Percentiles rank a stretch among this genome's conserved stretches.
These are phyloP conservation scores for Globisporangium orthogonon DNA, from an alignment of 352 stramenopile species.

Conservation along the genomic window DNA sequence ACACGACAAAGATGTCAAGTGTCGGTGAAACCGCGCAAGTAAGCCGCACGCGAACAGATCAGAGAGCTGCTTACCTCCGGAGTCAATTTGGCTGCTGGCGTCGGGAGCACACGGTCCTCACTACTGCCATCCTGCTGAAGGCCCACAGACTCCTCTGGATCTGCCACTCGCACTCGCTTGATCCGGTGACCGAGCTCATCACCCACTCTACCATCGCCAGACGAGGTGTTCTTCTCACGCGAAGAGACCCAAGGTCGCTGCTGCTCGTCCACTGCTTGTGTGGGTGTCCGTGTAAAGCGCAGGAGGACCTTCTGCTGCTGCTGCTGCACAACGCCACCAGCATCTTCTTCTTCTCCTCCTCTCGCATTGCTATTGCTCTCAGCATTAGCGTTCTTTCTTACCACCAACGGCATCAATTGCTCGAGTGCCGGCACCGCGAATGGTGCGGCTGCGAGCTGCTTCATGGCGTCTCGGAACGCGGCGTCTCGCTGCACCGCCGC, in stretches of 20 bases:
- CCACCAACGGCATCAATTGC: background rate
- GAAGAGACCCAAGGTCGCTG: background rate
- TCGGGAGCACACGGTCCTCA: background rate
- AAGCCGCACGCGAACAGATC: background rate
- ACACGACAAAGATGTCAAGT: background rate
- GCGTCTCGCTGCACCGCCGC: constrained; percentile 9
- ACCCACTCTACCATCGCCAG: background rate
- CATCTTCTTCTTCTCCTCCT: background rate
- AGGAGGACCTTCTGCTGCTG: constrained; percentile 6
- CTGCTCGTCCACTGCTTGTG: background rate
- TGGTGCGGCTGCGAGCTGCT: constrained; percentile 5
- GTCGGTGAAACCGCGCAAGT: background rate
- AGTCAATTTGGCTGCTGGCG: background rate
- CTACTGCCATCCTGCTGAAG: background rate
- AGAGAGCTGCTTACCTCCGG: background rate
- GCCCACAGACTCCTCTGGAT: background rate
- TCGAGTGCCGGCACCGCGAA: background rate
- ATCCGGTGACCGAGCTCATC: background rate
- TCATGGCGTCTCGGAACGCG: constrained; percentile 12
- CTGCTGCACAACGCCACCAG: background rate
- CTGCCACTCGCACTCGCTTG: background rate
- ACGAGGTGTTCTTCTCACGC: background rate
- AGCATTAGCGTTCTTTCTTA: background rate
- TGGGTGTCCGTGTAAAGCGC: constrained; percentile 6
- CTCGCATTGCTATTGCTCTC: background rate